Percentiles rank a stretch among this genome's conserved stretches.
Conservation (phyloP, 352 stramenopile species). For the Globisporangium splendens region DNA sequence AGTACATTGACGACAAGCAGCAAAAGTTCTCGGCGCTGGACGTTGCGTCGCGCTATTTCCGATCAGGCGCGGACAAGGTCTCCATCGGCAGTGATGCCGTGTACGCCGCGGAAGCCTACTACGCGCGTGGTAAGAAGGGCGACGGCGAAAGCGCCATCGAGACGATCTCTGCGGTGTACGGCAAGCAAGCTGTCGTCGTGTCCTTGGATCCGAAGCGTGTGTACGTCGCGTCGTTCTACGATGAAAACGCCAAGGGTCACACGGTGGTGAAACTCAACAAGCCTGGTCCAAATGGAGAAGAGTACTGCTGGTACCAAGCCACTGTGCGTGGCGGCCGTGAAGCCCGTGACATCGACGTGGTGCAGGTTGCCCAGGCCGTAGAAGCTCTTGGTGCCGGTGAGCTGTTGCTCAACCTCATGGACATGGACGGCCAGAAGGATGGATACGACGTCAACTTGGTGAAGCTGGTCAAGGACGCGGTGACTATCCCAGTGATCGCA, state of each 20-base stretch:
- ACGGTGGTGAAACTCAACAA: slow-evolving; percentile 66
- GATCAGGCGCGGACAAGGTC: slow-evolving; percentile 98
- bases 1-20: slow-evolving; percentile 91
- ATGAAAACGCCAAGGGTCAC: slow-evolving; percentile 56
- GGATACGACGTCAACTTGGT: slow-evolving; percentile 83
- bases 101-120: slow-evolving; percentile 89
- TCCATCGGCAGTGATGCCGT: slow-evolving; percentile 97
- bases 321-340: slow-evolving; percentile 96
- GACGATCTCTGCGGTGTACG: slow-evolving; percentile 95
- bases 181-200: slow-evolving; percentile 96
- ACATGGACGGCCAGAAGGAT: slow-evolving; percentile 97
- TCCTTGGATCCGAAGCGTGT: slow-evolving; percentile 94
- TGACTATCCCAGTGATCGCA: slow-evolving; percentile 97
- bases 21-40: slow-evolving; percentile 91
- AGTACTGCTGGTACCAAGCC: slow-evolving; percentile 97
- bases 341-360: slow-evolving; percentile 81
- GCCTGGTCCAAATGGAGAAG: slow-evolving; percentile 91
- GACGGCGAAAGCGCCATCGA: slow-evolving; percentile 91
- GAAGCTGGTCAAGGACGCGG: slow-evolving; percentile 72
- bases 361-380: slow-evolving; percentile 82
- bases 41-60: slow-evolving; percentile 95
- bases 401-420: slow-evolving; percentile 98
- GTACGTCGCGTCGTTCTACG: slow-evolving; percentile 80
- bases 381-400: slow-evolving; percentile 95
- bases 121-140: slow-evolving; percentile 67